Evolutionary conservation across 2,329 filamentous ascomycete species (phyloP).

Genomic region (Diaporthe amygdali): DNA sequence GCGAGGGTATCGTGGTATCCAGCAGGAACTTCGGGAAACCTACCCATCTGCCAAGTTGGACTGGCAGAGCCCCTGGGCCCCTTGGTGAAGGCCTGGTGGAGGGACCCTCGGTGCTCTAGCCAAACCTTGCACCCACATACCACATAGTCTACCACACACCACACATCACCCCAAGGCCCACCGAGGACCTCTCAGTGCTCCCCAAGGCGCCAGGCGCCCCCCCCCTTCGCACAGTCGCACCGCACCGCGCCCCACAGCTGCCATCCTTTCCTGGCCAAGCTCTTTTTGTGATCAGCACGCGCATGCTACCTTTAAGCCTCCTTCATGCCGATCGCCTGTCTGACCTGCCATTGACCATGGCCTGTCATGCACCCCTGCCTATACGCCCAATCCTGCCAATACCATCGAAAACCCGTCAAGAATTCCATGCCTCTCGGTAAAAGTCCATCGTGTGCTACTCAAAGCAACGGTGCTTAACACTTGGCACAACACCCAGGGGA

Average conservation of each 20-base stretch:
- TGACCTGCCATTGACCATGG: constrained; percentile 5
- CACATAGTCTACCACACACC: neutral
- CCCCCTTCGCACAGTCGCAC: constrained; percentile 1
- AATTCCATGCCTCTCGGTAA: constrained; percentile 3
- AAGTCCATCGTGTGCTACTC: neutral
- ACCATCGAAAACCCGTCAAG: neutral
- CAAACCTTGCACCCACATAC: neutral
- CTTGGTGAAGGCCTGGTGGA: neutral
- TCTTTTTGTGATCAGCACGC: constrained; percentile 6
- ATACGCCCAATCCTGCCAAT: neutral
- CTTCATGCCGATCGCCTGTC: constrained; percentile 2
- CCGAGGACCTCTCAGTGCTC: no score
- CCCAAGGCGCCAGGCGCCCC: no score
- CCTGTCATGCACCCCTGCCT: no score
- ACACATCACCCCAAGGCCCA: neutral
- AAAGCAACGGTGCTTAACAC: neutral
- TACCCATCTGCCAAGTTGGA: neutral
- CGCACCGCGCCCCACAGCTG: neutral
- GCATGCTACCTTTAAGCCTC: constrained; percentile 15
- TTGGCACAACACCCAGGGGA: neutral
- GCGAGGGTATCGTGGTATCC: neutral
- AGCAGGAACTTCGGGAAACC: constrained; percentile 6
- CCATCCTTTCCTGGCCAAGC: constrained; percentile 4
- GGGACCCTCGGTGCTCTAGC: constrained; percentile 5
- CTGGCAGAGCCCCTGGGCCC: no score